These are phyloP conservation scores for Cordyceps tenuipes DNA, from an alignment of 2,329 filamentous ascomycete genomes.

Conservation along the genomic window DNA sequence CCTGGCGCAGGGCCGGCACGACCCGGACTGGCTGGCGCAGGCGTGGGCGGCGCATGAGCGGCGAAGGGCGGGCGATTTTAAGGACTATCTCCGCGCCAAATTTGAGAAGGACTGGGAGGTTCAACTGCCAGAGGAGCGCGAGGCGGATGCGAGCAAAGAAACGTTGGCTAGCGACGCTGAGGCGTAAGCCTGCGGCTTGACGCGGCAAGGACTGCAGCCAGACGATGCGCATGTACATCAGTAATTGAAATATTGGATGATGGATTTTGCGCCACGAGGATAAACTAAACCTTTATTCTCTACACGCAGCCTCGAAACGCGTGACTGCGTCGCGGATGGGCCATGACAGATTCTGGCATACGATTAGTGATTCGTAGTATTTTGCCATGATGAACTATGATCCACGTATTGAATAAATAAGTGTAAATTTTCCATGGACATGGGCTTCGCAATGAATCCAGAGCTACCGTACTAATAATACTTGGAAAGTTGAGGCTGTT, in stretches of 20 bases:
- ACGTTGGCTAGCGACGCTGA: not conserved
- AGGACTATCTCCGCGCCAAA: slow-evolving; percentile 35
- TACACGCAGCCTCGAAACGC: too few species aligned
- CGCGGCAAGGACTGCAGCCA: not conserved
- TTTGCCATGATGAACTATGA: too few species aligned
- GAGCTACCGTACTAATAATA: not conserved
- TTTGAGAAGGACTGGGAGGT: slow-evolving; percentile 42
- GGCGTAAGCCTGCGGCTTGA: not conserved
- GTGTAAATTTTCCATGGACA: too few species aligned
- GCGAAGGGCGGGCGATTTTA: slow-evolving; percentile 41
- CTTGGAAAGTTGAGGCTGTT: not conserved
- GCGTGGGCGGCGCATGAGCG: slow-evolving; percentile 44
- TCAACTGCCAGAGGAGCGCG: slow-evolving; percentile 24
- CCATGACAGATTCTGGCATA: too few species aligned
- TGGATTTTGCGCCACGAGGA: not conserved
- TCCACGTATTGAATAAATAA: too few species aligned
- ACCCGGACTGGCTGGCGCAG: slow-evolving; percentile 43
- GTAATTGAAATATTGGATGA: not conserved
- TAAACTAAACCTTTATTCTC: too few species aligned
- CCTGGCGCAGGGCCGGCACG: slow-evolving; percentile 39
- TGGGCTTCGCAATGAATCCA: too few species aligned
- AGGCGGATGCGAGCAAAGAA: not conserved
- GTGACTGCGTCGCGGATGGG: too few species aligned
- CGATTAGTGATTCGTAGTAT: too few species aligned
- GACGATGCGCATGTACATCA: not conserved